A percentile compares a stretch with the other conserved stretches of the same genome.
phyloP scores from a whole-genome alignment of 2,329 filamentous ascomycete species.

The Neonectria neomacrospora region DNA sequence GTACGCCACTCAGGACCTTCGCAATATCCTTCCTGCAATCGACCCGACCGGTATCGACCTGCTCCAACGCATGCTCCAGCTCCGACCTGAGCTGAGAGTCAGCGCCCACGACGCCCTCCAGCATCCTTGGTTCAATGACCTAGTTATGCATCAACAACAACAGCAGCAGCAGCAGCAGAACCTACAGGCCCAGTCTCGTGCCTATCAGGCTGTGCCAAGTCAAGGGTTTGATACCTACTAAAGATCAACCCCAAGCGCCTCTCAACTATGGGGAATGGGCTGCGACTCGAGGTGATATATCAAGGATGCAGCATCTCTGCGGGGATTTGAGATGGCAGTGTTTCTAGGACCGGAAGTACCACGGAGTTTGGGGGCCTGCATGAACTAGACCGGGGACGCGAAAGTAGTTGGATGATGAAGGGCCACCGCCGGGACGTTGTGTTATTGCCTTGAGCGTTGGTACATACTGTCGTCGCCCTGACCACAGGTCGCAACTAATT shows the following conservation, averaged over 20 bases:
- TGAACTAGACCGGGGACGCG: slow-evolving; percentile 37
- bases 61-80: slow-evolving; percentile 88
- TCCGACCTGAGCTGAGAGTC: slow-evolving; percentile 90
- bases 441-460: slow-evolving; percentile 18
- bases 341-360: slow-evolving; percentile 27
- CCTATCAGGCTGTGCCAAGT: slow-evolving; percentile 53
- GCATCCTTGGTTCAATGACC: slow-evolving; percentile 91
- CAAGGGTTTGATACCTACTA: slow-evolving; percentile 54
- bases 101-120: slow-evolving; percentile 86
- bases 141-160: slow-evolving; percentile 68
- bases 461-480: slow-evolving; percentile 11
- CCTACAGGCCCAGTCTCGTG: slow-evolving; percentile 56
- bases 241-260: slow-evolving; percentile 20
- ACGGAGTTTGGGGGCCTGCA: slow-evolving; percentile 39
- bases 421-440: slow-evolving; percentile 12
- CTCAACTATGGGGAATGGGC: slow-evolving; percentile 3
- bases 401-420: slow-evolving; percentile 34
- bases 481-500: slow-evolving; percentile 26
- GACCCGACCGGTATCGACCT: slow-evolving; percentile 89
- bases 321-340: slow-evolving; percentile 10
- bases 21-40: slow-evolving; percentile 88
- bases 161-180: slow-evolving; percentile 53
- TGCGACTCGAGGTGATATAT: slow-evolving; percentile 1
- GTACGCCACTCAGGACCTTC: slow-evolving; percentile 91
- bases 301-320: slow-evolving; percentile 8